phyloP scores from a whole-genome alignment of 148 eudicot species.

The Pouteria glomerata region DNA sequence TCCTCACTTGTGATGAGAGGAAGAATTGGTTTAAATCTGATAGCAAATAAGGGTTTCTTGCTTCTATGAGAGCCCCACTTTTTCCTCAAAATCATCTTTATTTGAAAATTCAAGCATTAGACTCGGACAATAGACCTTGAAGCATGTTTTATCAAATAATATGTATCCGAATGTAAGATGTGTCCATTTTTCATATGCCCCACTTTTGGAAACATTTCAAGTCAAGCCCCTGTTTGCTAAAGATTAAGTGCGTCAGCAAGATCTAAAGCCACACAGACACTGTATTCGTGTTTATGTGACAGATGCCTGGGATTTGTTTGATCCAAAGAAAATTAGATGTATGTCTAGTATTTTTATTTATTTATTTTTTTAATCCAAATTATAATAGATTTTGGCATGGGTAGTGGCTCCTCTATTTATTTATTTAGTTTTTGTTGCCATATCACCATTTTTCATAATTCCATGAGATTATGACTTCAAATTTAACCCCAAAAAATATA shows the following conservation, averaged over 20 bases:
- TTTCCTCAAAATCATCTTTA: neutral
- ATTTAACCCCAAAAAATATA: neutral
- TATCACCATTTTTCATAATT: neutral
- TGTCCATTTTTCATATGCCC: neutral
- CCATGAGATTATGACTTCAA: neutral
- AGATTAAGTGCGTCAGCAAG: neutral
- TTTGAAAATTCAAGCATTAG: neutral
- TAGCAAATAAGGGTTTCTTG: neutral
- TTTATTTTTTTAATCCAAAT: no score
- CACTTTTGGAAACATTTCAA: neutral
- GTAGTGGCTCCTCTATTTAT: no score
- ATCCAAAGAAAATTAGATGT: neutral
- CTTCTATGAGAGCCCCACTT: neutral
- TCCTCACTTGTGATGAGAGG: neutral
- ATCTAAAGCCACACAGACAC: neutral
- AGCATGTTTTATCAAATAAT: neutral
- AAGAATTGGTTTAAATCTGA: neutral
- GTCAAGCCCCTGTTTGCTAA: neutral
- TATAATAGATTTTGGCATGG: no score
- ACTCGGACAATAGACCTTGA: neutral
- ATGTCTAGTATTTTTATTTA: neutral
- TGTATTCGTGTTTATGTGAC: neutral
- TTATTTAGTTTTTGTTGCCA: neutral
- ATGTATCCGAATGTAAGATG: neutral
- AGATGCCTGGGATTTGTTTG: neutral